Conservation (phyloP, 169 alveolate genomes). For the Plasmodium inui region DNA sequence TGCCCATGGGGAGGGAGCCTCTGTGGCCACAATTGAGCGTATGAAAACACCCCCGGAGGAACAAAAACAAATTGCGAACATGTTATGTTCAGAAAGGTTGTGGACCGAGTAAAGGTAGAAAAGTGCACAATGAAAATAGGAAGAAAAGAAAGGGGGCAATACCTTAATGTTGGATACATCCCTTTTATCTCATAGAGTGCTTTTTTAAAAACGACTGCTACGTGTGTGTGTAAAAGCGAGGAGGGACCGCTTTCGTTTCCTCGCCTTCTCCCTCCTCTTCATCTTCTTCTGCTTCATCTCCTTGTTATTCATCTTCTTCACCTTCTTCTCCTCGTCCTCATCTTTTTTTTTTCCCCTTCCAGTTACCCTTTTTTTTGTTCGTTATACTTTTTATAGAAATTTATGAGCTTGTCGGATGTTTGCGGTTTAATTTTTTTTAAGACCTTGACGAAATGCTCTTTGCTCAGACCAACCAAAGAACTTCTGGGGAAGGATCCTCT, state of each 20-base stretch:
- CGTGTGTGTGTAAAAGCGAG: not conserved
- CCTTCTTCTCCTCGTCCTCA: not conserved
- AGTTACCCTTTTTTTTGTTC: conserved; percentile 46
- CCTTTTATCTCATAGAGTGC: not conserved
- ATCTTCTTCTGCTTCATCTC: too few species aligned
- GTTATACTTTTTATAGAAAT: conserved; percentile 75
- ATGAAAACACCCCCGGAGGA: not conserved
- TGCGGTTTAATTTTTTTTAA: conserved; percentile 79
- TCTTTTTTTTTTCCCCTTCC: not conserved
- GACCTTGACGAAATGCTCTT: conserved; percentile 74
- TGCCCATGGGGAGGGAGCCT: not conserved
- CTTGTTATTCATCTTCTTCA: not conserved
- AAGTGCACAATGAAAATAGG: not conserved
- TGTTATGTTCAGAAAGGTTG: not conserved
- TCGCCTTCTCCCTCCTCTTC: not conserved
- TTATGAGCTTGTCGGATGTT: conserved; percentile 75
- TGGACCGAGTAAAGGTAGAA: not conserved
- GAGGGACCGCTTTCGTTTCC: not conserved
- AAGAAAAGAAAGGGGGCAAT: not conserved
- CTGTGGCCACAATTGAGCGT: not conserved
- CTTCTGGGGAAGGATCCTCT: conserved; percentile 11
- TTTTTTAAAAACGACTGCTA: not conserved
- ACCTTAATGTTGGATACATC: not conserved
- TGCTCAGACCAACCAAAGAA: conserved; percentile 42
- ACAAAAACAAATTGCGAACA: not conserved